Evolutionary conservation across 495 filamentous ascomycete genomes (phyloP), one percentile per base, ranked within the genome.

Genomic region (Peziza echinospora): DNA sequence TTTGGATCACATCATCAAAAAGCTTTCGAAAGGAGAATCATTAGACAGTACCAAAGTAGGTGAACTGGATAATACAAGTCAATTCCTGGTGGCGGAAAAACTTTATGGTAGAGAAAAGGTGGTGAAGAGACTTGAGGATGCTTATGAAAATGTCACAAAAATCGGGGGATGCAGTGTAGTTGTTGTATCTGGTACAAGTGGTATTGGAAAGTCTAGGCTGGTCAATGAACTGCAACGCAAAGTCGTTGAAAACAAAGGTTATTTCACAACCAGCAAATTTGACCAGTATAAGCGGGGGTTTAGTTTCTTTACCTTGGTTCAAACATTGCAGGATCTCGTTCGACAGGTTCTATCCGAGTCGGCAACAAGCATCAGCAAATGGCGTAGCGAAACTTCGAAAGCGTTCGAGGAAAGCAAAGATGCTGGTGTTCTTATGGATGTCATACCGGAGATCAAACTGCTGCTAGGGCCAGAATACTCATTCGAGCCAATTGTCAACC

Each of bases 11-110:
- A 70, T 82, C 10, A 64, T 68, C 21, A 64, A 68, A 51, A 53
- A 79, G 19, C 64, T 83, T 24, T 70, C 66, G 4, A 74, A 81
- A 51, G 77, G 76, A 9, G 71, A 57, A 30, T 46, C 46, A n/a
- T 30, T 59, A 23, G 55, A 59, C 7, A 47, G 47, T 11, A 53
- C 58, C 44, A 52, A 57, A 30, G 50, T 59, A 24, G 56, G 56
- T 21, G 52, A 59, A 21, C 39, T 59, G 45, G 56, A 59, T 26
- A 59, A 56, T 11, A 59, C 56, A 24, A 57, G 53, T 17, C 56
- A 55, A 25, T 59, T 59, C 26, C 49, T 59, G 7, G 58, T 59
- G 13, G 53, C 56, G 0, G 56, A 59, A 25, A 59, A 59, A 34
- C 34, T 59, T 11, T 59, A 59, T 28, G 56, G 56, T 2, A 46